These are phyloP conservation scores for Leccinum disarticulatum DNA, from an alignment of 768 basidiomycete species.

Conservation along the genomic window DNA sequence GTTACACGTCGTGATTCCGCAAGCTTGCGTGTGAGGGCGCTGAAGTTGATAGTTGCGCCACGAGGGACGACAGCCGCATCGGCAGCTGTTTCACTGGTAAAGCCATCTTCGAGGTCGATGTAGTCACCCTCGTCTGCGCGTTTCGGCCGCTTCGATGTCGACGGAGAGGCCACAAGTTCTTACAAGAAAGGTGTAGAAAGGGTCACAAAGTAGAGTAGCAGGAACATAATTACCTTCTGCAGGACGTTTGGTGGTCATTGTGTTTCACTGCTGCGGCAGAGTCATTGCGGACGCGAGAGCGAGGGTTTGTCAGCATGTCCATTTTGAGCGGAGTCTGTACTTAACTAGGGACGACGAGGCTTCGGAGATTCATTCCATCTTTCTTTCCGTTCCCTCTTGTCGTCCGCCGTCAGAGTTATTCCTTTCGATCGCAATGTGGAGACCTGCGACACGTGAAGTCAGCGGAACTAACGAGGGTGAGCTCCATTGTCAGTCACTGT, in stretches of 20 bases:
- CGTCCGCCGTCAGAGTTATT: slow-evolving; percentile 21
- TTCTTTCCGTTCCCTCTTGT: slow-evolving; percentile 18
- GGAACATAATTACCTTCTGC: slow-evolving; percentile 36
- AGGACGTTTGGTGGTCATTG: slow-evolving; percentile 41
- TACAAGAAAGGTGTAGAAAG: background rate
- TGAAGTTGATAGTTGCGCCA: slow-evolving; percentile 83
- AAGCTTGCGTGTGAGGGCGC: slow-evolving; percentile 76
- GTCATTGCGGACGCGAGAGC: background rate
- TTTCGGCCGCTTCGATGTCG: slow-evolving; percentile 42
- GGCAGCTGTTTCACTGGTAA: slow-evolving; percentile 34
- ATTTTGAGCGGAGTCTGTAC: slow-evolving; percentile 37
- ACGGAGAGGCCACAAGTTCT: slow-evolving; percentile 25
- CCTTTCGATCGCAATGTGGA: slow-evolving; percentile 67
- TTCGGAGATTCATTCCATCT: slow-evolving; percentile 38
- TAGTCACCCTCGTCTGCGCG: slow-evolving; percentile 57
- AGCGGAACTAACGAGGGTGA: slow-evolving; percentile 91
- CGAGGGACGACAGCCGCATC: slow-evolving; percentile 55
- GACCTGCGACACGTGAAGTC: slow-evolving; percentile 84
- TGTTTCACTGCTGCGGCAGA: background rate
- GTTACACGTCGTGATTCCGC: slow-evolving; percentile 54
- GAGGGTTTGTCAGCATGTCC: slow-evolving; percentile 28
- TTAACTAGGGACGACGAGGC: slow-evolving; percentile 16
- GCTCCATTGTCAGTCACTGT: slow-evolving; percentile 24
- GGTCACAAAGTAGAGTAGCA: background rate
- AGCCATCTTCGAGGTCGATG: slow-evolving; percentile 57